Conservation (phyloP, 805 yeast species). For the Wickerhamiella spandovensis region DNA sequence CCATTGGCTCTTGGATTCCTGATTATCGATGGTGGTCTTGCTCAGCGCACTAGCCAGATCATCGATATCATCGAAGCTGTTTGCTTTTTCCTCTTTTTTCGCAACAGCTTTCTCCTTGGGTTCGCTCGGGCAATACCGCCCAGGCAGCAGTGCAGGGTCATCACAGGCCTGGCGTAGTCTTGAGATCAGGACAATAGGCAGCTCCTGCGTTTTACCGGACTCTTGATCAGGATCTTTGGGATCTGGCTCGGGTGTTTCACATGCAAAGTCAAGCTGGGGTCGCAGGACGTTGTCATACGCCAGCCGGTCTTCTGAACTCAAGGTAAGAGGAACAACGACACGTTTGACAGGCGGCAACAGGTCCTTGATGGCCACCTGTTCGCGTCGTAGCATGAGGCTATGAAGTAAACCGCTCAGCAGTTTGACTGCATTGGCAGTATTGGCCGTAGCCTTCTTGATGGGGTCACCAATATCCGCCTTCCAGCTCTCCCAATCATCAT, state of each 20-base stretch:
- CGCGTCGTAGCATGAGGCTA: constrained; percentile 33
- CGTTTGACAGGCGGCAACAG: constrained; percentile 11
- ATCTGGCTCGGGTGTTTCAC: too few species aligned
- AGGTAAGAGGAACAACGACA: background rate
- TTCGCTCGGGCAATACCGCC: too few species aligned
- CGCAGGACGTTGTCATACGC: too few species aligned
- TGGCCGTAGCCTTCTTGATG: constrained; percentile 10
- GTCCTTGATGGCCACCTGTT: constrained; percentile 27
- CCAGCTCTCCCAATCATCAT: constrained; percentile 17
- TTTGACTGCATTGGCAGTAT: constrained; percentile 11
- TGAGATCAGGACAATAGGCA: background rate
- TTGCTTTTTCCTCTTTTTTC: background rate
- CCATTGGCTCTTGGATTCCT: constrained; percentile 3
- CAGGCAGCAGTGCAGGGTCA: constrained; percentile 6
- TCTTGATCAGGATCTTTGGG: too few species aligned
- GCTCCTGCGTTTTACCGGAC: too few species aligned
- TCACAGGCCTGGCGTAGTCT: constrained; percentile 15
- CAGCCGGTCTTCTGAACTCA: constrained; percentile 5
- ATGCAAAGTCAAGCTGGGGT: too few species aligned
- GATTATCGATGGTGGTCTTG: constrained; percentile 12
- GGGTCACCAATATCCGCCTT: constrained; percentile 19
- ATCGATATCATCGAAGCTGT: constrained; percentile 14
- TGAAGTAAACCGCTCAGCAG: constrained; percentile 21
- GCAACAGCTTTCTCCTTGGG: too few species aligned
- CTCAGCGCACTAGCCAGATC: constrained; percentile 21